Evolutionary conservation across 208 protist genomes (phyloP), one percentile per base, ranked within the genome.

Genomic region (Wallacemonas sp.): DNA sequence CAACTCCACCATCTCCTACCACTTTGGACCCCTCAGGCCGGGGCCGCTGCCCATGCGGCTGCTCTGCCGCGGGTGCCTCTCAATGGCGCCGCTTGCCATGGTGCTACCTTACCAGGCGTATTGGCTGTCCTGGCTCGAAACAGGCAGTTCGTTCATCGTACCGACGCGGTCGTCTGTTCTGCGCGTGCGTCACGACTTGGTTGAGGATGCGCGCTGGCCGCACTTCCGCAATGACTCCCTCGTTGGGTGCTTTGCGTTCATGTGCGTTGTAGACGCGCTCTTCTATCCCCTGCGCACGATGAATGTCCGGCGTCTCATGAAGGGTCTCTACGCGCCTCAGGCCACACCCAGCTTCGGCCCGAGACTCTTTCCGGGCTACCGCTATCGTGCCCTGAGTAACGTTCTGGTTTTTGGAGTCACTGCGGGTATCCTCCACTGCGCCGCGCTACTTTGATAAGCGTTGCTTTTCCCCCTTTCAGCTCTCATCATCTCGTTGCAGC

Each of bases 91-190:
- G 1, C 36, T 78, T 23, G 57, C 54, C 2, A 23, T 86, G 22
- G 26, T 92, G 50, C 54, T 93, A 25, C 87, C 89, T 3, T 83
- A 80, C 16, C 81, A 84, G 20, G 84, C 67, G 3, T 86, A 59
- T 45, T 95, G 87, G 82, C 62, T 93, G 29, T 66, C 65, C 1
- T 92, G 86, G 85, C 93, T 89, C 67, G 89, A 95, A 63, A 92
- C 84, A 0, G 54, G 70, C 0, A 82, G 83, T 16, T 76, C 89
- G 11, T 79, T 85, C 55, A 81, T 95, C 50, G 68, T 95, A 25
- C 84, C 89, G 20, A 88, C 77, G 11, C 55, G 67, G 3, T 88
- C 89, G 1, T 95, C 89, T 1, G 70, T 93, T 23, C 74, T 87
- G 33, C 78, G 89, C 3, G 75, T 76, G 18, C 73, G 89, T 2